These are phyloP conservation scores for Leptodontidium sp. DNA, from an alignment of 2,329 filamentous ascomycete genomes.

Conservation along the genomic window DNA sequence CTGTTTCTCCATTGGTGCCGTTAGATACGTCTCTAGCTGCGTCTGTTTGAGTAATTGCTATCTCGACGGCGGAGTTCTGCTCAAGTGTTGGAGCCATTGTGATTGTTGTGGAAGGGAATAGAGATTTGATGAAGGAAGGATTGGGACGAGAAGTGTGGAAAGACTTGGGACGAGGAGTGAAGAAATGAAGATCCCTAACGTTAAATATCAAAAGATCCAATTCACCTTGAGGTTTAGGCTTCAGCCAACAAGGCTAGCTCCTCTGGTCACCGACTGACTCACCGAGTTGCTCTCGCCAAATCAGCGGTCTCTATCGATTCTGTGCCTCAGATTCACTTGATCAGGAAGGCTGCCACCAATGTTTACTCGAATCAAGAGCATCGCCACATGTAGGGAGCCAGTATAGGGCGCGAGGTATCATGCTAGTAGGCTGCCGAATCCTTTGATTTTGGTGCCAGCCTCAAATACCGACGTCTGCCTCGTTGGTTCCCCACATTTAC, in stretches of 20 bases:
- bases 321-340: conserved; percentile 2
- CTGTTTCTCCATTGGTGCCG: conserved; percentile 4
- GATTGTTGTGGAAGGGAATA: neutral
- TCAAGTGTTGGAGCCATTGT: conserved; percentile 25
- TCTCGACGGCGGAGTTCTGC: neutral
- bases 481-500: neutral
- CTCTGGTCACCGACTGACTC: neutral
- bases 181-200: neutral
- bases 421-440: conserved; percentile 11
- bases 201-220: neutral
- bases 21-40: conserved; percentile 23
- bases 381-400: neutral
- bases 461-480: conserved; percentile 19
- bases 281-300: neutral
- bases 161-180: neutral
- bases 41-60: neutral
- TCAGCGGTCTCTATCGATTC: neutral
- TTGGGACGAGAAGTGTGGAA: neutral
- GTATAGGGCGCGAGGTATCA: neutral
- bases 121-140: neutral
- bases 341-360: neutral
- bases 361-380: neutral
- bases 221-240: neutral
- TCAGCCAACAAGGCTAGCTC: conserved; percentile 10
- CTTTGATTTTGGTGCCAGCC: neutral